phyloP scores from a whole-genome alignment of 2,329 filamentous ascomycete species.

The Phyllosticta citrichinensis region DNA sequence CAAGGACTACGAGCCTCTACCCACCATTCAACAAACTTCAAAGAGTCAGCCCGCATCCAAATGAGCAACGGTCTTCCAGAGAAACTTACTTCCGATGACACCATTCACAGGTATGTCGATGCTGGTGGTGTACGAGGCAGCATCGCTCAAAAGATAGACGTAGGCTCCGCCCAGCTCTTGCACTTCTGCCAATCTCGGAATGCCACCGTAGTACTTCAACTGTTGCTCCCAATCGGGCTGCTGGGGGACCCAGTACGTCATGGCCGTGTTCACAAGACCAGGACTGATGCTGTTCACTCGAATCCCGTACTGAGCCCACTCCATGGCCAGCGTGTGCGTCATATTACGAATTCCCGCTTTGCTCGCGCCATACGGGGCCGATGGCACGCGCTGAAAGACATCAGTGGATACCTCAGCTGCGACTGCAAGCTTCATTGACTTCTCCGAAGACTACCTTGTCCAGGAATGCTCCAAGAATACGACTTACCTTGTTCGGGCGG shows the following conservation, averaged over 20 bases:
- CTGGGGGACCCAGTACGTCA: slow-evolving; percentile 39
- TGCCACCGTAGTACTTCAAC: slow-evolving; percentile 49
- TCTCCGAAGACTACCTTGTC: no score
- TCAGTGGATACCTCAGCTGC: no score
- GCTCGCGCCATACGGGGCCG: slow-evolving; percentile 34
- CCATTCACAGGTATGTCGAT: slow-evolving; percentile 41
- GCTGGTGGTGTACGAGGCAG: slow-evolving; percentile 41
- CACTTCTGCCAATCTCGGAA: slow-evolving; percentile 44
- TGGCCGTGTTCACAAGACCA: slow-evolving; percentile 27
- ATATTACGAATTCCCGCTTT: slow-evolving; percentile 35
- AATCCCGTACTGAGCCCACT: slow-evolving; percentile 30
- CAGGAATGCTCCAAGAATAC: not conserved
- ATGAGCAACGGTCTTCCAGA: not conserved
- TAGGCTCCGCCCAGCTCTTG: slow-evolving; percentile 48
- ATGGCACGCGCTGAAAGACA: slow-evolving; percentile 21
- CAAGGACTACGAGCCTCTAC: no score
- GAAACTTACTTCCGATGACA: slow-evolving; percentile 16
- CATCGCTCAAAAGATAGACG: slow-evolving; percentile 46
- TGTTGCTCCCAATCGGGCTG: slow-evolving; percentile 46
- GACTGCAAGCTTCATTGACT: not conserved
- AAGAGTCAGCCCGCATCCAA: not conserved
- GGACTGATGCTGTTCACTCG: slow-evolving; percentile 30
- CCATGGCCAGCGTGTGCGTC: slow-evolving; percentile 31
- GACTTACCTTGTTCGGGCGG: slow-evolving; percentile 32
- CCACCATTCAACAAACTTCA: not conserved